A percentile compares a stretch with the other conserved stretches of the same genome.
These are phyloP conservation scores for Pseudopediastrum boryanum DNA, from an alignment of 139 green algal species.

Conservation along the genomic window DNA sequence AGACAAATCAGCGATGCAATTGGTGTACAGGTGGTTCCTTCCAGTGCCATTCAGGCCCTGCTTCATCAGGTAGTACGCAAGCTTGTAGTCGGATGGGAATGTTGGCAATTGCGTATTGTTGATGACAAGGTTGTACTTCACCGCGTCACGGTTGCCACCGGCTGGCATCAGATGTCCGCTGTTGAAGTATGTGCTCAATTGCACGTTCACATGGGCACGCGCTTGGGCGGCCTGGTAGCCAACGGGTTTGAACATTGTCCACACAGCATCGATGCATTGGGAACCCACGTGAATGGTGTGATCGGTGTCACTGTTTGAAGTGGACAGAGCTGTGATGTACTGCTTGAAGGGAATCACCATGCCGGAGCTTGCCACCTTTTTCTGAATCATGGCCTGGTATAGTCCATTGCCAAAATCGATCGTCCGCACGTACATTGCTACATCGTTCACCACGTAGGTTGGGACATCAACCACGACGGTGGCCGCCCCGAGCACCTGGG, in stretches of 20 bases:
- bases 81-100: neutral
- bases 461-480: neutral
- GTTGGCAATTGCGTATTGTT: neutral
- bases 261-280: neutral
- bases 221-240: neutral
- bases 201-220: neutral
- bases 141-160: no score
- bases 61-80: neutral
- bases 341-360: slow-evolving; percentile 10
- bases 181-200: neutral
- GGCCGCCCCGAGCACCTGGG: neutral
- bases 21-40: neutral
- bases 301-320: neutral
- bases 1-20: neutral
- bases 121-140: neutral
- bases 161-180: neutral
- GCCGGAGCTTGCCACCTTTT: neutral
- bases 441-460: neutral
- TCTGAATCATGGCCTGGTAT: neutral
- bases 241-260: neutral
- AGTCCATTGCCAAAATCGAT: neutral
- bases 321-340: neutral
- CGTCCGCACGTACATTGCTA: neutral
- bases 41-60: neutral
- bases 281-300: neutral